These are phyloP conservation scores for Fusarium ramigenum DNA, from an alignment of 2,329 filamentous ascomycete genomes.

Conservation along the genomic window DNA sequence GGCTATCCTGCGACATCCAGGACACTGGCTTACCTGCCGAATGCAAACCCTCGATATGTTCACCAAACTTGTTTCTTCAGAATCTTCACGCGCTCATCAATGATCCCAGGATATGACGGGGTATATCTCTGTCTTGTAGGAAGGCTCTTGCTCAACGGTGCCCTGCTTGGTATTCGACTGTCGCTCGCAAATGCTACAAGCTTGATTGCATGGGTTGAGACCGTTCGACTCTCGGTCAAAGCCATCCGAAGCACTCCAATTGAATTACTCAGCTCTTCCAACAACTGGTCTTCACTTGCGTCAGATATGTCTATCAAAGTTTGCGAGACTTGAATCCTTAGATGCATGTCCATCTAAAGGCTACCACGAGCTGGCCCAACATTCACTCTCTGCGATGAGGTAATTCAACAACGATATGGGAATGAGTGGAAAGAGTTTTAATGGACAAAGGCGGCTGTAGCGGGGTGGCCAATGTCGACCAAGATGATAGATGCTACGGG, in stretches of 20 bases:
- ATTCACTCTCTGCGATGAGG: accelerated
- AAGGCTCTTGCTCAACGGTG: not conserved
- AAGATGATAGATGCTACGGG: not conserved
- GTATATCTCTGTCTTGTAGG: not conserved
- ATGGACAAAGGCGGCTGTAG: not conserved
- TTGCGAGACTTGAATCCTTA: not conserved
- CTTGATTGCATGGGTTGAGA: no score
- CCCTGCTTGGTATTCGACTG: not conserved
- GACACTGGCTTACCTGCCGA: no score
- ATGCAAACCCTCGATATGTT: no score
- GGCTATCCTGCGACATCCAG: accelerated
- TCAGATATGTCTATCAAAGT: not conserved
- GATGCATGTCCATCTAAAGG: not conserved
- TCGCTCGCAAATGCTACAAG: not conserved
- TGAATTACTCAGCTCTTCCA: no score
- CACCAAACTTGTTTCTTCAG: not conserved
- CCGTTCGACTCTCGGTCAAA: not conserved
- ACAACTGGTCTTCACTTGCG: no score
- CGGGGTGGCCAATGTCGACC: not conserved
- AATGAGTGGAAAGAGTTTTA: not conserved
- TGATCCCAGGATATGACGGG: accelerated
- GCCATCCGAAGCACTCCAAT: not conserved
- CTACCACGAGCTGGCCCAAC: not conserved
- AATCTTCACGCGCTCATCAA: accelerated
- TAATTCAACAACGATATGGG: accelerated